Evolutionary conservation across 345 rosid genomes (phyloP), one percentile per base, ranked within the genome.

Genomic region (Brassica cretica): DNA sequence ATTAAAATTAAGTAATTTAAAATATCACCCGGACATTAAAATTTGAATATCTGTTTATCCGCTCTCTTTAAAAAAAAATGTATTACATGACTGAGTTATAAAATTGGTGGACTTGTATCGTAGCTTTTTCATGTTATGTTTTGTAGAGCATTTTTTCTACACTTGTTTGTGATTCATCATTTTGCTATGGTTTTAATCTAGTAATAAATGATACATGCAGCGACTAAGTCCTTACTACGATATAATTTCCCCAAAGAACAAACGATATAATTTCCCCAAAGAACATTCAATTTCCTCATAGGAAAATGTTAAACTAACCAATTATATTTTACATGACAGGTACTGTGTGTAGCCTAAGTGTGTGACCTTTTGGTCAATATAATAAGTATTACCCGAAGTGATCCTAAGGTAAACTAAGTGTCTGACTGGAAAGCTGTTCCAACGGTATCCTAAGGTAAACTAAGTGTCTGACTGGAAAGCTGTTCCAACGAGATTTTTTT

Each of bases 311-410:
- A 70, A 79, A 68, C 46, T 49, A 46, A 12, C 49, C 78, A 73
- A 73, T 79, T 12, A 67, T 73, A 11, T 27, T 58, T 73, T 62
- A 73, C 27, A 60, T 73, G 82, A 79, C 46, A 68, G 14, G 5
- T 65, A 73, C 78, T 27, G 30, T 27, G 30, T 27, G 30, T 27
- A 27, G 30, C 30, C 4, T 27, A 4, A 73, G 60, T 67, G 12
- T 73, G 49, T 51, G 70, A 68, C 66, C 32, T 61, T 73, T 73
- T 73, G 37, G 82, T 79, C 82, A 68, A 73, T 49, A 7, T 27
- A 27, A 27, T 27, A 27, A 27, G 73, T 60, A 12, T 71, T 63
- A 14, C 58, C 15, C 21, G 19, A 5, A 63, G 53, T 60, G 11
- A 70, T 19, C 46, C 19, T 59, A 61, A 29, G 63, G 74, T 61